Percentiles rank a stretch among this genome's conserved stretches.
These are phyloP conservation scores for Penicillium daleae DNA, from an alignment of 495 filamentous ascomycete genomes.

Conservation along the genomic window DNA sequence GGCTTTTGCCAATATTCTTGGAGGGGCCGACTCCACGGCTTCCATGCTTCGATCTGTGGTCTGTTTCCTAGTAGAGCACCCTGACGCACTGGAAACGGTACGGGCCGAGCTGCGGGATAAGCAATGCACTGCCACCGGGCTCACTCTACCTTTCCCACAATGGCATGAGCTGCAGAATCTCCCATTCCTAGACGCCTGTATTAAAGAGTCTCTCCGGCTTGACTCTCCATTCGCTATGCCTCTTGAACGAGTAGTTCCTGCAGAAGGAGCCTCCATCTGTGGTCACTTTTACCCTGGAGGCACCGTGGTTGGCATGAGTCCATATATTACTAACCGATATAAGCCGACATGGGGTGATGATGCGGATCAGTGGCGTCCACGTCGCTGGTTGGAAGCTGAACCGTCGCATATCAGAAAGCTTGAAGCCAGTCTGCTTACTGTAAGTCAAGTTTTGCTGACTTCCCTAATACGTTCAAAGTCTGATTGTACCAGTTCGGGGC, in stretches of 20 bases:
- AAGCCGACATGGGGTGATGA: constrained; percentile 29
- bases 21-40: constrained; percentile 49
- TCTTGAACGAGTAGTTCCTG: constrained; percentile 42
- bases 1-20: constrained; percentile 39
- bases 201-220: constrained; percentile 63
- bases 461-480: constrained; percentile 4
- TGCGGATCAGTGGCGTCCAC: constrained; percentile 27
- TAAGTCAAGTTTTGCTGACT: constrained; percentile 12
- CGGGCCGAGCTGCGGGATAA: constrained; percentile 19
- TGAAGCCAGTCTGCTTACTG: constrained; percentile 24
- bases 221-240: constrained; percentile 41
- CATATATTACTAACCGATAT: constrained; percentile 21
- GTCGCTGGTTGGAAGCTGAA: constrained; percentile 26
- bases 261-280: constrained; percentile 31
- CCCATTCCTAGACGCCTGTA: constrained; percentile 43
- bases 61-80: constrained; percentile 36
- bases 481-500: constrained; percentile 31
- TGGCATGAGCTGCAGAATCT: constrained; percentile 34
- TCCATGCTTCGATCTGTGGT: constrained; percentile 39
- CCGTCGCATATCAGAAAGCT: constrained; percentile 20
- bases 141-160: constrained; percentile 19
- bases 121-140: constrained; percentile 9
- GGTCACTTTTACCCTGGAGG: constrained; percentile 17
- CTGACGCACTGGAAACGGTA: constrained; percentile 28
- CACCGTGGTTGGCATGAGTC: constrained; percentile 20